Base-by-base conservation (phyloP, 2,329 filamentous ascomycete genomes). In the Aspergillus nomiae region DNA sequence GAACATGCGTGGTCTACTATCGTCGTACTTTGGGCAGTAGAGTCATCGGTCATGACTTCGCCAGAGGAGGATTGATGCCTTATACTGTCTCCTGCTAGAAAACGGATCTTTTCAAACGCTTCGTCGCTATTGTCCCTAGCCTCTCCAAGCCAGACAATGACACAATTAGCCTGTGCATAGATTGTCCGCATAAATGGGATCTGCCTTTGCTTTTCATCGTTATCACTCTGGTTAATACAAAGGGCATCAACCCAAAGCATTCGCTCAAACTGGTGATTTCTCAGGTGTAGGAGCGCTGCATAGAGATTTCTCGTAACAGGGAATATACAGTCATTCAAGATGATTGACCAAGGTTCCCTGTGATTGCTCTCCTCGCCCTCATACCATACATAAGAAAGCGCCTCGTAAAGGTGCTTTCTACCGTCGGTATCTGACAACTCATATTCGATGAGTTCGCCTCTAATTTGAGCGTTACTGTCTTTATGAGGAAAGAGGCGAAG, bases 81-180 rank as follows among this genome's bases (percentile, higher is more conserved):
- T 5, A 36, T 1, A 36, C 34, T 36, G 12, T 36, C 34, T 16
- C 5, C 34, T 36, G 12, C 34, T 36, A 36, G 34, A 36, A 7
- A 6, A 1, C 9, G 38, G 21, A 43, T 43, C 9, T 3, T 43
- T 21, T 43, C 10, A 21, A 43, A 11, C 8, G 41, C 41, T 4
- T 43, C 1, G 10, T 43, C 41, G n/a, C 41, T 21, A 21, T 21
- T 5, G 8, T 21, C 8, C n/a, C 16, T 43, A 43, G 41, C 41
- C n/a, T 43, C 41, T 19, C 41, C 41, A 11, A 62, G 60, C 55
- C 54, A 62, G n/a, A 57, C 45, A 58, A 30, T 26, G 28, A 62
- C 55, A 43, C 19, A 4, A 16, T 4, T 41, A 1, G 59, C 59
- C 0, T 61, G 28, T 12, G n/a, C 54, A 12, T 53, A 59, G 4